A percentile compares a stretch with the other conserved stretches of the same genome.
These are phyloP conservation scores for Fusarium guadeloupense DNA, from an alignment of 2,329 filamentous ascomycete species.

Conservation along the genomic window DNA sequence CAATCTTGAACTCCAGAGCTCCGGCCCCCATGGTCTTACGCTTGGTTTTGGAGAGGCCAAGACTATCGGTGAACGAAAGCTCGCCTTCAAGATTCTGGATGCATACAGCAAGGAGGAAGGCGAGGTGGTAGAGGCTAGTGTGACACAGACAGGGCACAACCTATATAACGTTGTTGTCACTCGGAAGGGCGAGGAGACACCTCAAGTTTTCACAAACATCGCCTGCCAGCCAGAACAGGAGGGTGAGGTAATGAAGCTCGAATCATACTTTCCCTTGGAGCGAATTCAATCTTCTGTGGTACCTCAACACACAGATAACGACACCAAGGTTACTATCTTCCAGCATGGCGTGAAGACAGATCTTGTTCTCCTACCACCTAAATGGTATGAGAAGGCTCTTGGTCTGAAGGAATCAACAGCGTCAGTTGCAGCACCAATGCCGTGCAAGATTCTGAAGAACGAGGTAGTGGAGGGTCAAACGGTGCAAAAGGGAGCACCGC, in stretches of 20 bases:
- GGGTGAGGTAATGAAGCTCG: slow-evolving; percentile 45
- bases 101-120: slow-evolving; percentile 70
- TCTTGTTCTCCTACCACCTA: slow-evolving; percentile 67
- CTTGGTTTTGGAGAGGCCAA: slow-evolving; percentile 64
- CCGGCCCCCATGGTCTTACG: slow-evolving; percentile 57
- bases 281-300: slow-evolving; percentile 84
- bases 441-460: slow-evolving; percentile 92
- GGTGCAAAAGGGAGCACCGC: slow-evolving; percentile 84
- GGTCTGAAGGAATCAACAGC: slow-evolving; percentile 83
- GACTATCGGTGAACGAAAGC: slow-evolving; percentile 55
- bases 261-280: slow-evolving; percentile 79
- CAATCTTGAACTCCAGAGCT: slow-evolving; percentile 56
- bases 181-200: slow-evolving; percentile 52
- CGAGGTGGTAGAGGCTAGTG: slow-evolving; percentile 64
- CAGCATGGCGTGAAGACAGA: slow-evolving; percentile 71
- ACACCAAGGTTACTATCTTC: slow-evolving; percentile 78
- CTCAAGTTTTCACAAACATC: slow-evolving; percentile 57
- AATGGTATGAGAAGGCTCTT: slow-evolving; percentile 88
- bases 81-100: slow-evolving; percentile 67
- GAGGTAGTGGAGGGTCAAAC: slow-evolving; percentile 83
- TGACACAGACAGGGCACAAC: slow-evolving; percentile 59
- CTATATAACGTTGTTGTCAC: slow-evolving; percentile 58
- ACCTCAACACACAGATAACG: slow-evolving; percentile 60
- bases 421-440: slow-evolving; percentile 93
- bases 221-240: slow-evolving; percentile 51